Evolutionary conservation across 2,329 filamentous ascomycete genomes (phyloP).

Genomic region (Diaporthe citri): DNA sequence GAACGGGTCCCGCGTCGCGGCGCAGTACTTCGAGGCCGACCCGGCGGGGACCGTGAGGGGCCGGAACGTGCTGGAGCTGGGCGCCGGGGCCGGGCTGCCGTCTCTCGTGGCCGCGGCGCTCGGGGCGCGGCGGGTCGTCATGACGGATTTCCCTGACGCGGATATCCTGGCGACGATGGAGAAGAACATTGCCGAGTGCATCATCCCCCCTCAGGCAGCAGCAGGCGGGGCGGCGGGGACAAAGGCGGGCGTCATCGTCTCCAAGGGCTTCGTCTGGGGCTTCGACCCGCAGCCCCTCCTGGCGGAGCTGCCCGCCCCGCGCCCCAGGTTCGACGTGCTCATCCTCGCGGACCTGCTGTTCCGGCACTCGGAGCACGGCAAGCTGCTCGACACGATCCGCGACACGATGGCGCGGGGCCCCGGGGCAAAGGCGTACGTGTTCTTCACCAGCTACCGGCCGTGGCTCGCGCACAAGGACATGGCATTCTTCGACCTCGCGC

Average conservation of each 20-base stretch:
- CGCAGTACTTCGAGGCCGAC: constrained; percentile 81
- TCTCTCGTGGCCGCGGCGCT: constrained; percentile 81
- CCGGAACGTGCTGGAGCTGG: constrained; percentile 86
- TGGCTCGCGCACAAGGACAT: constrained; percentile 90
- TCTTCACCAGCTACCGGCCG: constrained; percentile 94
- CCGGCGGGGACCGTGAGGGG: constrained; percentile 69
- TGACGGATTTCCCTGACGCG: constrained; percentile 89
- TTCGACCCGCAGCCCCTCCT: constrained; percentile 70
- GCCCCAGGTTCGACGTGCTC: constrained; percentile 78
- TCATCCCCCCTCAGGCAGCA: constrained; percentile 49
- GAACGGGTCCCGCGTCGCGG: constrained; percentile 86
- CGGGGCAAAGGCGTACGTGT: constrained; percentile 80
- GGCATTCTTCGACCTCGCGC: constrained; percentile 84
- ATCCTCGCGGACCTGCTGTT: constrained; percentile 92
- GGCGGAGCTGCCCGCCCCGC: constrained; percentile 59
- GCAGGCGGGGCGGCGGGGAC: constrained; percentile 47
- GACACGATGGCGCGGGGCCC: constrained; percentile 70
- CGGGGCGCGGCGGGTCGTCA: constrained; percentile 78
- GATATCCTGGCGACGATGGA: constrained; percentile 86
- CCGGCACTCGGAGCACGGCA: constrained; percentile 87
- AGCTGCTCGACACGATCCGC: constrained; percentile 79
- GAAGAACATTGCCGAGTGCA: constrained; percentile 76
- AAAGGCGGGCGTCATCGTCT: constrained; percentile 59
- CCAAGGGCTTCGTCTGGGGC: constrained; percentile 88
- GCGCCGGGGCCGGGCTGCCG: constrained; percentile 88